phyloP scores from a whole-genome alignment of 177 flowering plant genomes.

The Vitis hybrid region DNA sequence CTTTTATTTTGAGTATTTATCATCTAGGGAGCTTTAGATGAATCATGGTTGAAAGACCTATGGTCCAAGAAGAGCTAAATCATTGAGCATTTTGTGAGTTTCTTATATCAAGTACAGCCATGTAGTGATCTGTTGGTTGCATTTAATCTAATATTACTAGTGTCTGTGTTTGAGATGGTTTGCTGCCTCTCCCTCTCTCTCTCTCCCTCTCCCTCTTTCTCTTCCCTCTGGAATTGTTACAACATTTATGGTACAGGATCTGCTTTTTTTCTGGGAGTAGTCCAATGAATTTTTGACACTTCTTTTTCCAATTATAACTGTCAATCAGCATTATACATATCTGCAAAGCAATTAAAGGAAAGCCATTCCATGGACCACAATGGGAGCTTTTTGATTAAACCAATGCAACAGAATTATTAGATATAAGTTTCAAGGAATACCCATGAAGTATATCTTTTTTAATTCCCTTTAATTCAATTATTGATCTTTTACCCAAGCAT shows the following conservation, averaged over 20 bases:
- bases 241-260: not conserved
- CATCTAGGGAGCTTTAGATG: conserved; percentile 15
- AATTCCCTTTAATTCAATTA: too few relatives aligned
- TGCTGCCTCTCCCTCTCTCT: conserved; percentile 7
- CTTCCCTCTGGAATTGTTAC: not conserved
- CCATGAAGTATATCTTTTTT: not conserved
- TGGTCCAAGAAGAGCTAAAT: conserved; percentile 18
- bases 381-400: conserved; percentile 19
- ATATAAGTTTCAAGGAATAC: conserved; percentile 18
- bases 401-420: conserved; percentile 19
- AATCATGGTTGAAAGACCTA: too few relatives aligned
- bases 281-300: conserved; percentile 17
- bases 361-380: conserved; percentile 17
- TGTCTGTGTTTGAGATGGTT: conserved; percentile 14
- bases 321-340: conserved; percentile 5
- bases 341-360: conserved; percentile 20
- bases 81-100: conserved; percentile 30
- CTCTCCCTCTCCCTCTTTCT: conserved; percentile 10
- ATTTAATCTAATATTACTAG: conserved; percentile 10
- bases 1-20: not conserved
- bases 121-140: conserved; percentile 22
- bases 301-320: not conserved
- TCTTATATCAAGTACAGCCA: conserved; percentile 18
- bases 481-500: too few relatives aligned
- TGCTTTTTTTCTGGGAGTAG: conserved; percentile 9